Percentiles rank a stretch among this genome's conserved stretches.
These are phyloP conservation scores for Colletotrichum simmondsii DNA, from an alignment of 2,329 filamentous ascomycete genomes.

Conservation along the genomic window DNA sequence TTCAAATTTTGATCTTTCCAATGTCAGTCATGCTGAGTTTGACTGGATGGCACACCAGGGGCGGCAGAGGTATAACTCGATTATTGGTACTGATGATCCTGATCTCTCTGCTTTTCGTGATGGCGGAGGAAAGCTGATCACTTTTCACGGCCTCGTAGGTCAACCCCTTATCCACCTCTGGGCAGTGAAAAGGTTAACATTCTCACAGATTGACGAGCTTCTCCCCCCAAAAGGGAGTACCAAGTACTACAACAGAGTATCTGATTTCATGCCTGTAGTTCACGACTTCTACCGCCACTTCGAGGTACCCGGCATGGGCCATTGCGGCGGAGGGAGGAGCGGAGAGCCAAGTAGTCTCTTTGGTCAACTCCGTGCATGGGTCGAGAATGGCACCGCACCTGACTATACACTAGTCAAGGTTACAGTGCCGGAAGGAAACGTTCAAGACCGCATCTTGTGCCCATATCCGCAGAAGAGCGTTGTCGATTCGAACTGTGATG, in stretches of 20 bases:
- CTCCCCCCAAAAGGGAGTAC: slow-evolving; percentile 45
- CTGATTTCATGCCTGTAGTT: background rate
- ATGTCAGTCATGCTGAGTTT: slow-evolving; percentile 30
- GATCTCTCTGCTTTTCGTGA: slow-evolving; percentile 43
- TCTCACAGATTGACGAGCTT: slow-evolving; percentile 44
- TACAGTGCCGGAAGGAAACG: background rate
- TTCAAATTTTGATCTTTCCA: slow-evolving; percentile 38
- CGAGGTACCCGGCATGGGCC: slow-evolving; percentile 21
- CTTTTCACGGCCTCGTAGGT: slow-evolving; percentile 51
- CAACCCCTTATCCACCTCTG: too few species aligned
- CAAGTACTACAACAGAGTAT: slow-evolving; percentile 39
- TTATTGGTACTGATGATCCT: slow-evolving; percentile 43
- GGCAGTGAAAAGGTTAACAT: background rate
- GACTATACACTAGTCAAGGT: slow-evolving; percentile 11
- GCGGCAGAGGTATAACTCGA: slow-evolving; percentile 1
- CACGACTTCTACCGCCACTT: slow-evolving; percentile 26
- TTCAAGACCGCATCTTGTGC: slow-evolving; percentile 48
- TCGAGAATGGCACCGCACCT: slow-evolving; percentile 35
- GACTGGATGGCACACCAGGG: slow-evolving; percentile 21
- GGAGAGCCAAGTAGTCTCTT: slow-evolving; percentile 24
- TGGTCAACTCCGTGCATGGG: slow-evolving; percentile 31
- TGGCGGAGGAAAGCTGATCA: slow-evolving; percentile 52
- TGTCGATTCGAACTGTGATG: slow-evolving; percentile 35
- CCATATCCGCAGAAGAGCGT: slow-evolving; percentile 40
- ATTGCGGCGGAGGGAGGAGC: slow-evolving; percentile 24